Conservation (phyloP, 1,284 basidiomycete species). For the Apiotrichum porosum region DNA sequence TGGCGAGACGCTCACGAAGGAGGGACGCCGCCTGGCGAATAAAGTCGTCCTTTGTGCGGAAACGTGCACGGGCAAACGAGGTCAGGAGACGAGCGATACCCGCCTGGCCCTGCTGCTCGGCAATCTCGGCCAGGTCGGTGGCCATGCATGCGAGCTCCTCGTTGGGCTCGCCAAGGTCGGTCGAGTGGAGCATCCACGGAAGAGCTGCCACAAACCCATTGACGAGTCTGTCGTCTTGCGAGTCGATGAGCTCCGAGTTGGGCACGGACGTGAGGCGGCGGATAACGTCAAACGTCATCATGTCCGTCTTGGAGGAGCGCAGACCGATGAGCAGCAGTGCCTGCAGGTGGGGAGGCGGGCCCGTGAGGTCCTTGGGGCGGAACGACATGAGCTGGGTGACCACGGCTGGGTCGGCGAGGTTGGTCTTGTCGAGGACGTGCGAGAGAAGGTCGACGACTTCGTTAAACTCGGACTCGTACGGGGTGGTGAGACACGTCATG, state of each 20-base stretch:
- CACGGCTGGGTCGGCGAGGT: slow-evolving; percentile 64
- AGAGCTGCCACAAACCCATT: slow-evolving; percentile 77
- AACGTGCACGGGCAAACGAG: slow-evolving; percentile 80
- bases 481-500: slow-evolving; percentile 74
- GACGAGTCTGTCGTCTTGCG: slow-evolving; percentile 65
- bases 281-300: slow-evolving; percentile 65
- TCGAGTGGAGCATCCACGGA: slow-evolving; percentile 84
- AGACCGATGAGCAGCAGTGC: slow-evolving; percentile 72
- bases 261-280: slow-evolving; percentile 61
- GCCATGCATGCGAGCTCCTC: slow-evolving; percentile 66
- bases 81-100: slow-evolving; percentile 78
- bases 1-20: slow-evolving; percentile 68
- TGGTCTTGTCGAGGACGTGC: slow-evolving; percentile 64
- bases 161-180: slow-evolving; percentile 62
- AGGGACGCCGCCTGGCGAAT: slow-evolving; percentile 80
- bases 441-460: slow-evolving; percentile 67
- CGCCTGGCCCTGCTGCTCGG: slow-evolving; percentile 64
- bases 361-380: slow-evolving; percentile 68
- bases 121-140: slow-evolving; percentile 66
- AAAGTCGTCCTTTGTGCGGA: slow-evolving; percentile 90
- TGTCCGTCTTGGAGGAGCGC: slow-evolving; percentile 68
- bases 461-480: slow-evolving; percentile 74
- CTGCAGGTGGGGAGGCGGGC: slow-evolving; percentile 63
- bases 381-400: slow-evolving; percentile 62
- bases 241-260: slow-evolving; percentile 67